Base-by-base conservation (phyloP, 805 yeast species). In the Sugiyamaella smithiae region DNA sequence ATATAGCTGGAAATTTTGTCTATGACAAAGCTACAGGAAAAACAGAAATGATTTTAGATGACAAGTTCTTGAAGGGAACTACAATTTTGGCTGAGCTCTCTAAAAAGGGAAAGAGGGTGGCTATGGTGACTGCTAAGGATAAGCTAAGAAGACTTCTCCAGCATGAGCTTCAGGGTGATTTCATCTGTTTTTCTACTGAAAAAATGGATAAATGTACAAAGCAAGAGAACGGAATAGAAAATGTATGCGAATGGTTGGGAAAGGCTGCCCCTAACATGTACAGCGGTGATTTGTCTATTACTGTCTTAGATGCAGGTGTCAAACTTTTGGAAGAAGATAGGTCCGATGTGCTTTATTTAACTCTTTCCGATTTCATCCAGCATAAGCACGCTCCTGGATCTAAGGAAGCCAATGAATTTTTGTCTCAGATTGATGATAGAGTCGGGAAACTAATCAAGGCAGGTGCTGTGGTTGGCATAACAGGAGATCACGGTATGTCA, bases 401-500 rank as follows among this genome's bases (percentile, higher is more conserved):
- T 14, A 38, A 45, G 23, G 49, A 45, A 25, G 33, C 49, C 22
- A 45, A 36, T 28, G 49, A 37, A 11, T 45, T 45, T 28, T 31
- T 36, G 20, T 19, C 23, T 29, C 23, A 28, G n/a, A 29, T 45
- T 12, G 49, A 45, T 20, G 8, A 16, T n/a, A 38, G 32, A 45
- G n/a, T 45, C 11, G 49, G 49, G 8, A 31, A 45, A 31, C 14
- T 45, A 17, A 28, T 45, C 12, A 28, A 25, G 20, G 23, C 12
- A 16, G 49, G 43, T 16, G 44, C 49, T n/a, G 44, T 38, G 2
- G 44, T 45, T 12, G 49, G 49, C 9, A 45, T 45, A 16, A 45
- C 49, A 24, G 49, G 49, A 12, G 49, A 45, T 28, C 49, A 45
- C 38, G 49, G 49, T 5, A 45, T 45, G 49, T 32, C 43, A 14